A percentile compares a stretch with the other conserved stretches of the same genome.
phyloP scores from a whole-genome alignment of 768 basidiomycete species.

The Hygrophorus russula region DNA sequence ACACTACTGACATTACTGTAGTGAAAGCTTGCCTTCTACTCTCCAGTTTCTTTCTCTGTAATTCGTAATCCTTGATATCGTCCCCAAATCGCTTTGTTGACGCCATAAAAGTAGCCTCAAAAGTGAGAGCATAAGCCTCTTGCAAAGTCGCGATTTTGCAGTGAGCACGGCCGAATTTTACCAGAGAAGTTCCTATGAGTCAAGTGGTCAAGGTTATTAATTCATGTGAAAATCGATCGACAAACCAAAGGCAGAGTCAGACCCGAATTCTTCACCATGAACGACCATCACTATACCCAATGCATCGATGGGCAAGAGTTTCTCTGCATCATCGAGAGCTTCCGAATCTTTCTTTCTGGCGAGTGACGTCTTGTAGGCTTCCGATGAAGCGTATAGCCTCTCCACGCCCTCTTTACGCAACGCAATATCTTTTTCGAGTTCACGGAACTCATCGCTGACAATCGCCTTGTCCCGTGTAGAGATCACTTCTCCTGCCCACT shows the following conservation, averaged over 20 bases:
- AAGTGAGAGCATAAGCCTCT: conserved; percentile 63
- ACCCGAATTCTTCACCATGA: conserved; percentile 75
- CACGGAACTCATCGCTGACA: conserved; percentile 68
- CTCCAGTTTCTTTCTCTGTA: conserved; percentile 76
- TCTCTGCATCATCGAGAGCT: conserved; percentile 51
- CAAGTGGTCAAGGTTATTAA: background rate
- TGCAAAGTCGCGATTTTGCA: conserved; percentile 80
- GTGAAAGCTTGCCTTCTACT: conserved; percentile 51
- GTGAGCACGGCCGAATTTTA: conserved; percentile 71
- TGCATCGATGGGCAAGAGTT: conserved; percentile 65
- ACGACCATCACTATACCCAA: conserved; percentile 81
- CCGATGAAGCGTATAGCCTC: conserved; percentile 65
- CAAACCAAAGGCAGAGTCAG: conserved; percentile 62
- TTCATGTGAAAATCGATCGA: background rate
- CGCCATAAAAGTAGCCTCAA: conserved; percentile 63
- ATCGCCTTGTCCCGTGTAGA: conserved; percentile 72
- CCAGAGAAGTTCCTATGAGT: conserved; percentile 52
- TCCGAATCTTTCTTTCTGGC: conserved; percentile 62
- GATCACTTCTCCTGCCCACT: conserved; percentile 91
- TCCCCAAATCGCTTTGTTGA: conserved; percentile 56
- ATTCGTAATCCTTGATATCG: conserved; percentile 77
- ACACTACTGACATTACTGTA: background rate
- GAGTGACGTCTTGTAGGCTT: conserved; percentile 57
- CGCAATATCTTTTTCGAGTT: conserved; percentile 79
- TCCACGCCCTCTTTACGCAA: conserved; percentile 57